A percentile compares a stretch with the other conserved stretches of the same genome.
Conservation (phyloP, 768 basidiomycete species). For the Auriscalpium microsporum region DNA sequence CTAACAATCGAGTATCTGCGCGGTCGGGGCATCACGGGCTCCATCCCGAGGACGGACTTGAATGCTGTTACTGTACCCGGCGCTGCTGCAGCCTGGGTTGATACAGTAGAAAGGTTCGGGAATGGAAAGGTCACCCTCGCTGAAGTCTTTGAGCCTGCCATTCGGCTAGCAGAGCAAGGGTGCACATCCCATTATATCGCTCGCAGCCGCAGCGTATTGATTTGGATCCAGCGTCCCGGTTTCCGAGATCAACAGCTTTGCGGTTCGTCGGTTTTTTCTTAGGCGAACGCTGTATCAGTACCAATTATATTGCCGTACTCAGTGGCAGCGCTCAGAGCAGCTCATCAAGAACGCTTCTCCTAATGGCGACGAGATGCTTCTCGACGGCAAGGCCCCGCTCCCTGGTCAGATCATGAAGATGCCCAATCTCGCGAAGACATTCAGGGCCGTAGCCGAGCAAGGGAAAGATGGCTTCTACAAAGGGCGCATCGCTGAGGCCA, state of each 20-base stretch:
- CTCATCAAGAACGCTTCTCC: conserved; percentile 79
- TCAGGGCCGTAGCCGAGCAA: conserved; percentile 66
- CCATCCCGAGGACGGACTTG: conserved; percentile 73
- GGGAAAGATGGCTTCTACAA: conserved; percentile 94
- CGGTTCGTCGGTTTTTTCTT: conserved; percentile 30
- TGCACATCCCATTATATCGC: conserved; percentile 18
- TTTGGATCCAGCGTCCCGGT: conserved; percentile 61
- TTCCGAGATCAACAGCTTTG: conserved; percentile 66
- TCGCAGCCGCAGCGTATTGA: neutral
- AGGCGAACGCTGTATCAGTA: conserved; percentile 1
- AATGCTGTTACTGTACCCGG: conserved; percentile 92
- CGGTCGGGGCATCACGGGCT: conserved; percentile 57
- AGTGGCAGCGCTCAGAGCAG: conserved; percentile 57
- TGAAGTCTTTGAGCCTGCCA: conserved; percentile 83
- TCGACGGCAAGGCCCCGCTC: conserved; percentile 74
- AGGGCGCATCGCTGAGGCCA: conserved; percentile 81
- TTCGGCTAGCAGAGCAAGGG: conserved; percentile 89
- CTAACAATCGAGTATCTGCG: conserved; percentile 68
- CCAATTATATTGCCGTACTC: neutral
- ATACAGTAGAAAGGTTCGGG: conserved; percentile 77
- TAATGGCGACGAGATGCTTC: conserved; percentile 77
- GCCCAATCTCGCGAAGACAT: conserved; percentile 76
- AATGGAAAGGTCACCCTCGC: conserved; percentile 57
- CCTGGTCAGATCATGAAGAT: conserved; percentile 80
- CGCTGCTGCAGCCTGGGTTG: conserved; percentile 92